These are phyloP conservation scores for Salix dunnii DNA, from an alignment of 345 rosid genomes.

Conservation along the genomic window DNA sequence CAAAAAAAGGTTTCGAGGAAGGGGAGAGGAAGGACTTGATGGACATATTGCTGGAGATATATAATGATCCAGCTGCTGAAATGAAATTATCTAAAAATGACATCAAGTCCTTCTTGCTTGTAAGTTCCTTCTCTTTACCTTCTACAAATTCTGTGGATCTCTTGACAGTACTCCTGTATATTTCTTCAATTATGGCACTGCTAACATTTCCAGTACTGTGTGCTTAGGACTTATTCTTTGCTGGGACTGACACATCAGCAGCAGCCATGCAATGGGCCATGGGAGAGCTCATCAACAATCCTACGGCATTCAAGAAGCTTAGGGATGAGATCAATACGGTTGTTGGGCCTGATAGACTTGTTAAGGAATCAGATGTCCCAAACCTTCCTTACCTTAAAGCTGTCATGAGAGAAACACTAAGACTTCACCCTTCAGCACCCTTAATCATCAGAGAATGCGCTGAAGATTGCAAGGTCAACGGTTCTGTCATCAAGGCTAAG, in stretches of 20 bases:
- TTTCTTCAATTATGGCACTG: background rate
- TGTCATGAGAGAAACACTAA: conserved; percentile 36
- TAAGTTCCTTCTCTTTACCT: background rate
- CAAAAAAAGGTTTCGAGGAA: background rate
- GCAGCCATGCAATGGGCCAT: conserved; percentile 55
- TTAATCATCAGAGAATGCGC: conserved; percentile 49
- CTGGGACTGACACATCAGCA: conserved; percentile 46
- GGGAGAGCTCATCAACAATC: conserved; percentile 45
- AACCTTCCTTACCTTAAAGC: conserved; percentile 49
- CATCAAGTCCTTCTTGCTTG: conserved; percentile 36
- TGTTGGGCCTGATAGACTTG: conserved; percentile 27
- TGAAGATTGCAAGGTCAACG: conserved; percentile 39
- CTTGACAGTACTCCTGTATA: too few species aligned
- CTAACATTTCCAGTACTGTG: background rate
- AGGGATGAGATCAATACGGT: conserved; percentile 38
- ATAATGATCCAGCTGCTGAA: conserved; percentile 29
- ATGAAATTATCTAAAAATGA: conserved; percentile 28
- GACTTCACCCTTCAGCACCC: conserved; percentile 54
- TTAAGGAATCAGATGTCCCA: conserved; percentile 39
- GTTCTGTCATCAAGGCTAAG: conserved; percentile 33
- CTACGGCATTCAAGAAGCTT: conserved; percentile 28
- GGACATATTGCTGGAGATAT: conserved; percentile 39
- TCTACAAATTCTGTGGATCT: background rate
- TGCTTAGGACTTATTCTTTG: conserved; percentile 35
- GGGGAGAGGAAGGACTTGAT: conserved; percentile 26